Evolutionary conservation across 345 rosid genomes (phyloP).

Genomic region (Citrus trifoliata): DNA sequence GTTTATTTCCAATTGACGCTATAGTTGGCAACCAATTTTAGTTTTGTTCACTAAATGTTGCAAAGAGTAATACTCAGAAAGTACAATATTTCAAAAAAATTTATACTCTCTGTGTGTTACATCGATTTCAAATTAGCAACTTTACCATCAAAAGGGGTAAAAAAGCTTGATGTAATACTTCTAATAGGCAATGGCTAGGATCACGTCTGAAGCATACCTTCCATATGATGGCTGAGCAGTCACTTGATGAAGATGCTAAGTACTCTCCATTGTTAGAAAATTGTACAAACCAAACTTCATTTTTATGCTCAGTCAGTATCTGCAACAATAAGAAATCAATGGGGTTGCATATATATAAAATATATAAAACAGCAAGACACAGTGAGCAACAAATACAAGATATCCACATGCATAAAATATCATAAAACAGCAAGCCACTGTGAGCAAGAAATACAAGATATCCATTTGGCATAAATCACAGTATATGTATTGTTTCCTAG

Average conservation of each 20-base stretch:
- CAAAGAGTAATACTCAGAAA: not conserved
- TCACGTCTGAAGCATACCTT: constrained; percentile 42
- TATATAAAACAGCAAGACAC: not conserved
- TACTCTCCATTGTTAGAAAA: constrained; percentile 77
- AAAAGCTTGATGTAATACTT: not conserved
- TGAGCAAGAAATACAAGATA: not conserved
- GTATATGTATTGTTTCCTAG: not conserved
- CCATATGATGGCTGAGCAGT: constrained; percentile 93
- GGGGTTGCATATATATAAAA: constrained; percentile 4
- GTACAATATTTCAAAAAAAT: not conserved
- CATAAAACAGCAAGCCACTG: no score
- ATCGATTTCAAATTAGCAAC: not conserved
- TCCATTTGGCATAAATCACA: not conserved
- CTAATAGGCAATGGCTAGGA: not conserved
- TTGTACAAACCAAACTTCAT: constrained; percentile 95
- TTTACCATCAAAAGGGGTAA: not conserved
- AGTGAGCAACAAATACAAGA: not conserved
- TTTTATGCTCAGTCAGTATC: constrained; percentile 73
- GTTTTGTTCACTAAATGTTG: not conserved
- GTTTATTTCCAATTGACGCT: not conserved
- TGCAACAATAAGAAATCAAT: constrained; percentile 31
- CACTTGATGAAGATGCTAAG: constrained; percentile 88
- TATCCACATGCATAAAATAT: no score
- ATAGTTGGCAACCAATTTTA: not conserved
- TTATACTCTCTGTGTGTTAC: not conserved